Evolutionary conservation across 495 filamentous ascomycete species (phyloP).

Genomic region (Penicillium herquei): DNA sequence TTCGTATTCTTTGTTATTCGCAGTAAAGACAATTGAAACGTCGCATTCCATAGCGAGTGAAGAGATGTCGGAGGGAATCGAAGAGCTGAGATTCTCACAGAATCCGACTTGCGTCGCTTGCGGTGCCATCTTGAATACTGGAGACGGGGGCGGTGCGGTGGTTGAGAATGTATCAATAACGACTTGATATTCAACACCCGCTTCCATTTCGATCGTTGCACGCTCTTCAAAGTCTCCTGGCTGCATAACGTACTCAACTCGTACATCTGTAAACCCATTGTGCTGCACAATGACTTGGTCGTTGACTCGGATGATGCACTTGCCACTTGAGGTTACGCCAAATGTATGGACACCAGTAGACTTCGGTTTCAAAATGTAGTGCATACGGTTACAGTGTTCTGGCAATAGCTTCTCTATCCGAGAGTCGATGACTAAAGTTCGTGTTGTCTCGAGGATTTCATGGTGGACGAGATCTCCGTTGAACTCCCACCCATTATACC

Average conservation of each 20-base stretch:
- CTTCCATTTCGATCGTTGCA: not conserved
- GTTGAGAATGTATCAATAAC: constrained; percentile 3
- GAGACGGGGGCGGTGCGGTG: constrained; percentile 1
- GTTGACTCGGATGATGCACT: constrained; percentile 1
- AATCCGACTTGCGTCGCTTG: constrained; percentile 6
- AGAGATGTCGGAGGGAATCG: not conserved
- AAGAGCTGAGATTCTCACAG: constrained; percentile 3
- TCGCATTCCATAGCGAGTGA: constrained; percentile 1
- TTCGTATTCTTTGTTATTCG: constrained; percentile 7
- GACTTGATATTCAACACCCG: constrained; percentile 1
- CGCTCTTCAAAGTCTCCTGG: constrained; percentile 4
- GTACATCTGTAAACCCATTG: not conserved
- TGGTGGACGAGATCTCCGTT: constrained; percentile 2
- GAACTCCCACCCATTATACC: constrained; percentile 7
- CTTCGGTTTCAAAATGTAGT: not conserved
- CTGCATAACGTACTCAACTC: constrained; percentile 9
- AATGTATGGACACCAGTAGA: constrained; percentile 2
- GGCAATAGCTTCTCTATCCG: not conserved
- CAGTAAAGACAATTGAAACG: constrained; percentile 4
- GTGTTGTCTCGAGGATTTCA: constrained; percentile 1
- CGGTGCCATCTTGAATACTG: constrained; percentile 6
- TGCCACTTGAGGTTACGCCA: constrained; percentile 6
- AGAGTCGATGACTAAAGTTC: constrained; percentile 1
- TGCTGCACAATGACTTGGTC: not conserved
- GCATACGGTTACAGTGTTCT: constrained; percentile 6